phyloP scores from a whole-genome alignment of 306 rosid genomes.

The Luffa acutangula region DNA sequence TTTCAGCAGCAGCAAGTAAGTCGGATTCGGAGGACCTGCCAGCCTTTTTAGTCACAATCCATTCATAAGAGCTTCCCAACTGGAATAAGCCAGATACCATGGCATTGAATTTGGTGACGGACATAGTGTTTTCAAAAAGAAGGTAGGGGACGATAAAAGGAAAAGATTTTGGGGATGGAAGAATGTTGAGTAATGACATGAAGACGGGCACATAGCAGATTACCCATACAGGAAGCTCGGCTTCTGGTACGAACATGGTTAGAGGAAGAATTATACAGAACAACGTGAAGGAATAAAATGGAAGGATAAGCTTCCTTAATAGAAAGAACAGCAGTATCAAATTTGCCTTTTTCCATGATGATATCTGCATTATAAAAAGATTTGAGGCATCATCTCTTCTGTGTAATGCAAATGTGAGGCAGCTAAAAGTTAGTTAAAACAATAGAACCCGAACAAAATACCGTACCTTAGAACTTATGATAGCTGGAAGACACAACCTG shows the following conservation, averaged over 20 bases:
- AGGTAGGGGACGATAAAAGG: conserved; percentile 92
- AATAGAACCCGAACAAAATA: neutral
- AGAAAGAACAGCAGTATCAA: conserved; percentile 77
- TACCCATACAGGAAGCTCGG: conserved; percentile 91
- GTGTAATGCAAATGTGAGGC: neutral
- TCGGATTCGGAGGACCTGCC: conserved; percentile 89
- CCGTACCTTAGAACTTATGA: conserved; percentile 68
- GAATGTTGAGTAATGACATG: conserved; percentile 85
- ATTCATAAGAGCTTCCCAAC: conserved; percentile 89
- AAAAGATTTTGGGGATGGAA: conserved; percentile 86
- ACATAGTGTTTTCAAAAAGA: conserved; percentile 90
- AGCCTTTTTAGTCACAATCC: conserved; percentile 90
- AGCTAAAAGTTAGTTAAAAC: conserved; percentile 11
- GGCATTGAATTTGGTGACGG: conserved; percentile 94
- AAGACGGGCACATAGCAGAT: conserved; percentile 84
- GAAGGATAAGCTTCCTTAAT: conserved; percentile 83
- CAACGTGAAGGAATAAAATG: conserved; percentile 88
- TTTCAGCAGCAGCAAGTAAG: conserved; percentile 62
- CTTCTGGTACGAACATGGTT: conserved; percentile 95
- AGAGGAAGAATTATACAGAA: conserved; percentile 93
- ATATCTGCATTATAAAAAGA: conserved; percentile 50
- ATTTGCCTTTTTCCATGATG: conserved; percentile 82
- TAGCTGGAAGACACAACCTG: conserved; percentile 78
- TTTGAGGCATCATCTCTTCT: conserved; percentile 1
- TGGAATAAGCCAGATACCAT: conserved; percentile 92